phyloP scores from a whole-genome alignment of 192 early-diverging fungal species.

The Funneliformis mosseae region DNA sequence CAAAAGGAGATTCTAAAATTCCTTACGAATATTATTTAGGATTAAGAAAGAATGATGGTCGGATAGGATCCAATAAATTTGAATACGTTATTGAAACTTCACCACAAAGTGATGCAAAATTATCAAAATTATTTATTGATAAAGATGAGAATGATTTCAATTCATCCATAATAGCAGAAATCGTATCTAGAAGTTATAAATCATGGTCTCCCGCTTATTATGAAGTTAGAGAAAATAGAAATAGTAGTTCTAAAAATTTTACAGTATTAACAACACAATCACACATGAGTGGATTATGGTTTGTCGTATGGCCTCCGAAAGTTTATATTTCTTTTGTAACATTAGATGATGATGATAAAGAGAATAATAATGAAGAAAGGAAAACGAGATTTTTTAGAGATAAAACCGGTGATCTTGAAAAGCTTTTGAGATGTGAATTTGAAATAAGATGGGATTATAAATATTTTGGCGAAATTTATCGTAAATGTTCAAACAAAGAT shows the following conservation, averaged over 20 bases:
- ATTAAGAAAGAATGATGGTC: neutral
- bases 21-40: neutral
- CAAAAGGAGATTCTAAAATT: neutral
- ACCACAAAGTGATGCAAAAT: neutral
- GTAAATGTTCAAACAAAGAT: no score
- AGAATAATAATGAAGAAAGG: no score
- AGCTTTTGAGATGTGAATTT: no score
- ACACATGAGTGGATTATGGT: neutral
- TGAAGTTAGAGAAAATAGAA: neutral
- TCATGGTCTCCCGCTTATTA: neutral
- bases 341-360: neutral
- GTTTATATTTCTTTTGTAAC: neutral
- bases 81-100: neutral
- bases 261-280: neutral
- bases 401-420: no score
- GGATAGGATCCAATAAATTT: neutral
- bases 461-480: no score
- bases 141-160: neutral
- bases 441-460: no score
- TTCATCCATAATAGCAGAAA: neutral
- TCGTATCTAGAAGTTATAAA: neutral
- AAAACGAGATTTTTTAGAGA: no score
- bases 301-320: neutral
- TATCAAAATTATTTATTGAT: neutral
- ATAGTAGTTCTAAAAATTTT: neutral